phyloP scores from a whole-genome alignment of 2,329 filamentous ascomycete genomes.

The Chaetomiaceae sp. region DNA sequence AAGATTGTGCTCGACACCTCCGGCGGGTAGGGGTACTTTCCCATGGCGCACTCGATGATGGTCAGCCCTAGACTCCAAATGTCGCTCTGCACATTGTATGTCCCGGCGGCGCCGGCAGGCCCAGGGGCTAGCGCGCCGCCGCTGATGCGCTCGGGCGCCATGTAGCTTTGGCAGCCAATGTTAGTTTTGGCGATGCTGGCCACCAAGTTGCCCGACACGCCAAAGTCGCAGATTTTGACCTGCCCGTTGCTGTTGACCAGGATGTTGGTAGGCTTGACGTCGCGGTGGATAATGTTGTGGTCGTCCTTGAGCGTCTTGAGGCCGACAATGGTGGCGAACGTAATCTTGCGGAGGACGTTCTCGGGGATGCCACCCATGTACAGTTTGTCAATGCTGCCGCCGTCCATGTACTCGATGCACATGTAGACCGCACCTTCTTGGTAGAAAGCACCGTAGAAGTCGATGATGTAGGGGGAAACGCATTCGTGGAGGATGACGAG shows the following conservation, averaged over 20 bases:
- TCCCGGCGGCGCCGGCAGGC: constrained; percentile 59
- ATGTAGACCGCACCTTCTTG: constrained; percentile 99
- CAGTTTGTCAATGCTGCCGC: constrained; percentile 93
- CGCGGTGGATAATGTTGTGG: constrained; percentile 97
- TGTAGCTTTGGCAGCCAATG: constrained; percentile 98
- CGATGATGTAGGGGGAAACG: constrained; percentile 91
- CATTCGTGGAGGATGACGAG: constrained; percentile 94
- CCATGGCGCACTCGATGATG: constrained; percentile 93
- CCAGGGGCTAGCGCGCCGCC: constrained; percentile 73
- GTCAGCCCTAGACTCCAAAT: constrained; percentile 95
- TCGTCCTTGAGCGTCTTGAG: constrained; percentile 93
- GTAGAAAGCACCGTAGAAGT: constrained; percentile 98
- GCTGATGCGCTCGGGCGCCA: constrained; percentile 94
- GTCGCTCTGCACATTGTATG: constrained; percentile 96
- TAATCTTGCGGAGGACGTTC: constrained; percentile 81
- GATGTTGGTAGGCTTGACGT: constrained; percentile 99
- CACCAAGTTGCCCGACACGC: constrained; percentile 92
- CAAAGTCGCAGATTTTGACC: constrained; percentile 98
- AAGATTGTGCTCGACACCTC: constrained; percentile 99
- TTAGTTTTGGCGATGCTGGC: constrained; percentile 98
- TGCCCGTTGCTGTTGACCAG: constrained; percentile 84
- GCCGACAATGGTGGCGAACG: constrained; percentile 82
- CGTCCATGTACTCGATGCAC: constrained; percentile 99
- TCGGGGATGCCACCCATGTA: constrained; percentile 90
- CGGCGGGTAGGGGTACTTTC: constrained; percentile 91